These are phyloP conservation scores for Vitis labrusca DNA, from an alignment of 164 flowering plant species.

Conservation along the genomic window DNA sequence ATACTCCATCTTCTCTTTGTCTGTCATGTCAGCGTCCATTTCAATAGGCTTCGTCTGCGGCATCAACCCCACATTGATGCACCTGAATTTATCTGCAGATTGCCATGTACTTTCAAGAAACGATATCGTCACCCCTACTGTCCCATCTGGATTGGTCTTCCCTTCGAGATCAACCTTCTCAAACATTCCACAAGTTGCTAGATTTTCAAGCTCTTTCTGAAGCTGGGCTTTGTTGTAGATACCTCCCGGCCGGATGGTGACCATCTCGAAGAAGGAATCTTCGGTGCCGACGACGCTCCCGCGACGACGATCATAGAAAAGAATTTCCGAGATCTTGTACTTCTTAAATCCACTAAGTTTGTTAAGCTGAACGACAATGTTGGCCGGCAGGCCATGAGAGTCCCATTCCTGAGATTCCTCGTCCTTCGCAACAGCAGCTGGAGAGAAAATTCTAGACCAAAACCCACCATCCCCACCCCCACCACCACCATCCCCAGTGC, in stretches of 20 bases:
- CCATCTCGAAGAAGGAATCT: slow-evolving; percentile 95
- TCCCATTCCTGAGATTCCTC: slow-evolving; percentile 70
- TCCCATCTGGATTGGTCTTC: slow-evolving; percentile 82
- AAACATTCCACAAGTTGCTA: slow-evolving; percentile 93
- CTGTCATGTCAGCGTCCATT: slow-evolving; percentile 82
- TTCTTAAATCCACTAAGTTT: slow-evolving; percentile 83
- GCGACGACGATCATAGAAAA: slow-evolving; percentile 57
- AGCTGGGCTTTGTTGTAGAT: slow-evolving; percentile 81
- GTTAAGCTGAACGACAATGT: slow-evolving; percentile 64
- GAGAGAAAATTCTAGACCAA: slow-evolving; percentile 50
- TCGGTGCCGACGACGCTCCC: slow-evolving; percentile 57
- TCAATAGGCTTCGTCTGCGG: slow-evolving; percentile 64
- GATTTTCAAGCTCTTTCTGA: slow-evolving; percentile 83
- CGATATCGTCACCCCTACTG: slow-evolving; percentile 54
- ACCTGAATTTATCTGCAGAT: slow-evolving; percentile 66
- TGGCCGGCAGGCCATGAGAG: slow-evolving; percentile 80
- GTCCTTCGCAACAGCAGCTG: slow-evolving; percentile 62
- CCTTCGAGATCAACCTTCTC: slow-evolving; percentile 87
- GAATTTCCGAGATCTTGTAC: slow-evolving; percentile 76
- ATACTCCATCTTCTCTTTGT: slow-evolving; percentile 70
- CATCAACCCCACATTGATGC: slow-evolving; percentile 92
- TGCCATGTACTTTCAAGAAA: slow-evolving; percentile 88
- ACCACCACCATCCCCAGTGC: slow-evolving; percentile 26
- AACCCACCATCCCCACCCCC: slow-evolving; percentile 32
- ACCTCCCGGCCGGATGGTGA: slow-evolving; percentile 75